phyloP scores from a whole-genome alignment of 2,329 filamentous ascomycete species.

The Claviceps arundinis region DNA sequence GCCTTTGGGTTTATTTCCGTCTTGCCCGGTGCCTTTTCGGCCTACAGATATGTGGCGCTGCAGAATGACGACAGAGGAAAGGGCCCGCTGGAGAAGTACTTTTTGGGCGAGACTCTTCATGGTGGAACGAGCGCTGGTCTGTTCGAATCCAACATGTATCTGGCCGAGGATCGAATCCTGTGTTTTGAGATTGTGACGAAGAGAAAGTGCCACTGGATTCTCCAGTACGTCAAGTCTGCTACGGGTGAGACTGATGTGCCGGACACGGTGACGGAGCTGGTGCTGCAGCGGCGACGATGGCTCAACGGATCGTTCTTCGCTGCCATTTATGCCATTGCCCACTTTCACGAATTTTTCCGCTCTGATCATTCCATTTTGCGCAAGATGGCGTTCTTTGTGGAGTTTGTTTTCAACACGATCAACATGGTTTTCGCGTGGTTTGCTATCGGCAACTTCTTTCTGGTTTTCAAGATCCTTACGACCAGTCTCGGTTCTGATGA shows the following conservation, averaged over 20 bases:
- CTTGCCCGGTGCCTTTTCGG: conserved; percentile 93
- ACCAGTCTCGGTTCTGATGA: conserved; percentile 58
- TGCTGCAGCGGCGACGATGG: conserved; percentile 92
- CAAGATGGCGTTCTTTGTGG: conserved; percentile 80
- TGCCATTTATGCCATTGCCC: conserved; percentile 83
- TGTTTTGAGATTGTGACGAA: conserved; percentile 98
- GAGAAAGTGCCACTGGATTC: conserved; percentile 90
- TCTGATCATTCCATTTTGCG: conserved; percentile 79
- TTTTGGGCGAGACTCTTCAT: conserved; percentile 91
- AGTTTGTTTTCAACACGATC: conserved; percentile 87
- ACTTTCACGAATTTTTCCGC: conserved; percentile 93
- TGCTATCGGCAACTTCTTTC: conserved; percentile 95
- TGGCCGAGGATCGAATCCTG: conserved; percentile 95
- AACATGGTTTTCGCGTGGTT: conserved; percentile 99
- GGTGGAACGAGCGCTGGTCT: conserved; percentile 83
- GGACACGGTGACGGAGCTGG: conserved; percentile 84
- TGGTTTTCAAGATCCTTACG: conserved; percentile 95
- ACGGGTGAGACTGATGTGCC: conserved; percentile 96
- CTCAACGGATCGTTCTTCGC: conserved; percentile 98
- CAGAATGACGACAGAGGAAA: conserved; percentile 95
- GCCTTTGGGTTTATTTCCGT: conserved; percentile 97
- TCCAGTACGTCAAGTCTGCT: conserved; percentile 97
- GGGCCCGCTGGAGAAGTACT: conserved; percentile 91
- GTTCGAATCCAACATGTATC: conserved; percentile 98
- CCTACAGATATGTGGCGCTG: conserved; percentile 84